Evolutionary conservation across 768 basidiomycete genomes (phyloP).

Genomic region (Tricholoma bakamatsutake): DNA sequence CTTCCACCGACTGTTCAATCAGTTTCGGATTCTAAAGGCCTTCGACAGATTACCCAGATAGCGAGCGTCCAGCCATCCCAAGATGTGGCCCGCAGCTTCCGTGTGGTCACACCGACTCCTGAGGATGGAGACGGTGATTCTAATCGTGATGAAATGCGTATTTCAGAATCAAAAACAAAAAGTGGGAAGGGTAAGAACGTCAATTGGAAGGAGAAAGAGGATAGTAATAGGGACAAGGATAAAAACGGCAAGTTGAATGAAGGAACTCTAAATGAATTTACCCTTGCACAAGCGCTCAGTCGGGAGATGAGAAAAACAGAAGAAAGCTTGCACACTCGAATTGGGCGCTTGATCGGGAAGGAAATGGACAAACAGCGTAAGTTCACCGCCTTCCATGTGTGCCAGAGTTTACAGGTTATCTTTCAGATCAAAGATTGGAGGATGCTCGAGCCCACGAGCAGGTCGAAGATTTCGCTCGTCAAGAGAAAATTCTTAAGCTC

Average conservation of each 20-base stretch:
- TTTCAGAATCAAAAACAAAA: slow-evolving; percentile 44
- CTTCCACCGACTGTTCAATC: slow-evolving; percentile 25
- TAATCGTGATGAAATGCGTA: slow-evolving; percentile 51
- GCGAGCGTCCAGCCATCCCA: slow-evolving; percentile 13
- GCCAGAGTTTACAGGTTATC: not conserved
- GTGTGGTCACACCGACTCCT: slow-evolving; percentile 51
- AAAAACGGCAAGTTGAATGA: slow-evolving; percentile 26
- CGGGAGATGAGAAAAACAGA: slow-evolving; percentile 83
- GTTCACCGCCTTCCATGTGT: slow-evolving; percentile 22
- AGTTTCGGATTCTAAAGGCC: slow-evolving; percentile 19
- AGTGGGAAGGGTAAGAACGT: slow-evolving; percentile 58
- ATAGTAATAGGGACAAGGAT: slow-evolving; percentile 36
- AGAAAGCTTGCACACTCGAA: slow-evolving; percentile 68
- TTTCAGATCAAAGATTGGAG: slow-evolving; percentile 74
- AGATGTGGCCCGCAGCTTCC: slow-evolving; percentile 26
- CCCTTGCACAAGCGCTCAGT: slow-evolving; percentile 52
- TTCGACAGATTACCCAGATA: slow-evolving; percentile 19
- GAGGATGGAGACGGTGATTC: slow-evolving; percentile 70
- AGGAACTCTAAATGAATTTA: slow-evolving; percentile 39
- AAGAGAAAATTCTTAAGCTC: slow-evolving; percentile 85
- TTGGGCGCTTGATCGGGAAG: slow-evolving; percentile 75
- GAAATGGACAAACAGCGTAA: slow-evolving; percentile 89
- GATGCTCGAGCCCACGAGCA: slow-evolving; percentile 76
- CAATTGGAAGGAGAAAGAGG: slow-evolving; percentile 44
- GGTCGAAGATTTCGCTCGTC: slow-evolving; percentile 73